Base-by-base conservation (phyloP, 2,329 filamentous ascomycete species). In the Alternaria sp. region DNA sequence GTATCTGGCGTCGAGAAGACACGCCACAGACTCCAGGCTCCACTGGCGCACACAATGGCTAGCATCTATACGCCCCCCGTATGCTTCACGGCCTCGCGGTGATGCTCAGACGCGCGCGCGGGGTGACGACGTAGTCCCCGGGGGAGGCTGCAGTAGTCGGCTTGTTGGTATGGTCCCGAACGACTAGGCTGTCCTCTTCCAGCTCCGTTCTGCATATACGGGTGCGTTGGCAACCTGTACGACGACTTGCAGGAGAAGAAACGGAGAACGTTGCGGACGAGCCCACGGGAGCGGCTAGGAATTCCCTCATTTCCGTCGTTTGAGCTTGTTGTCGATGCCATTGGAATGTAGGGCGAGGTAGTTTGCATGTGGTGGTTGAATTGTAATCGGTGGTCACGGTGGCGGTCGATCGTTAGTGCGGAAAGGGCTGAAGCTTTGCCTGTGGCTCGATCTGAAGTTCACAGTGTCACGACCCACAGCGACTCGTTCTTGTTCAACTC, bases 341-440 rank as follows among this genome's bases (percentile, higher is more conserved):
- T 59, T 10, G 17, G 30, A 7, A 52, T 19, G 3, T 32, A 13
- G 17, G 28, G 12, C 15, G 19, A 45, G 10, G 44, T 17, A 15
- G 12, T 32, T 23, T 43, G n/a, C 6, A 11, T 32, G 5, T 25
- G 28, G 28, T 32, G 21, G 19, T 32, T 25, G 55, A 8, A 17
- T 43, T 11, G 55, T 57, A 11, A 32, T 21, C 11, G n/a, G 32
- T 19, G 28, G 10, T 13, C n/a, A 12, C 15, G 45, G 12, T 50
- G 15, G 55, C 23, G 45, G 12, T 49, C 25, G 28, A 47, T 40
- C 12, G 15, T 47, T 49, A 40, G 54, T 32, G 44, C 12, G 54
- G 25, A 57, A 10, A 12, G 26, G 54, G 54, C n/a, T 36, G 54
- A 57, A 57, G 54, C 43, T 49, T 40, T 26, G 54, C 19, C n/a